A percentile compares a stretch with the other conserved stretches of the same genome.
Conservation (phyloP, 179 eudicot species). For the Carnegiea gigantea region DNA sequence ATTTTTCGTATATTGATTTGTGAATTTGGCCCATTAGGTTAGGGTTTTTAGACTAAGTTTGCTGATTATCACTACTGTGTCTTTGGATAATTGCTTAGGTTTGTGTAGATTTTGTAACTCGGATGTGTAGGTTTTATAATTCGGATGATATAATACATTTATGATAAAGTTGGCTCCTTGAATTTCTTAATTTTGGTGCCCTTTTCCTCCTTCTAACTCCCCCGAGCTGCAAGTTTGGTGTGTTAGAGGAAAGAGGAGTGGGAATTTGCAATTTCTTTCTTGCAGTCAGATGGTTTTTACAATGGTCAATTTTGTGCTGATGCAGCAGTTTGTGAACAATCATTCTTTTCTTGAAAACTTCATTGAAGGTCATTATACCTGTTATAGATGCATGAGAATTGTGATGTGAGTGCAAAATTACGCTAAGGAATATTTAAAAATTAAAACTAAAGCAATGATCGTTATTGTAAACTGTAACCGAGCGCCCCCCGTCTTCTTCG, state of each 20-base stretch:
- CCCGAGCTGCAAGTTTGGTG: neutral
- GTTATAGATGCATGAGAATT: neutral
- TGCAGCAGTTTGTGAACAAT: neutral
- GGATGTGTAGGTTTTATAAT: neutral
- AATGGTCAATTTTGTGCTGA: neutral
- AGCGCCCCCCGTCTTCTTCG: no score
- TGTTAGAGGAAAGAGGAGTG: neutral
- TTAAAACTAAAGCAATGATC: neutral
- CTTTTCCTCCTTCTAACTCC: neutral
- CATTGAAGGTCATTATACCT: neutral
- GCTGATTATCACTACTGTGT: neutral
- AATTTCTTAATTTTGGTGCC: neutral
- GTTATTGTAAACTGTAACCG: neutral
- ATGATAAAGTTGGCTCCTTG: neutral
- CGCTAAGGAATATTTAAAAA: neutral
- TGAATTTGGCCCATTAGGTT: conserved; percentile 16
- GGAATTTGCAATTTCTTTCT: neutral
- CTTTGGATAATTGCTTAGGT: neutral
- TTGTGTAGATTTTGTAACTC: neutral
- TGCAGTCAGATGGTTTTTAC: neutral
- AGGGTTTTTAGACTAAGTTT: conserved; percentile 26
- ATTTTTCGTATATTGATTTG: conserved; percentile 8
- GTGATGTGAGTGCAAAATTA: neutral
- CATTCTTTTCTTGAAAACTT: neutral
- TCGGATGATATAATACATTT: neutral